Evolutionary conservation across 2,329 filamentous ascomycete genomes (phyloP).

Genomic region (Clarireedia sp.): DNA sequence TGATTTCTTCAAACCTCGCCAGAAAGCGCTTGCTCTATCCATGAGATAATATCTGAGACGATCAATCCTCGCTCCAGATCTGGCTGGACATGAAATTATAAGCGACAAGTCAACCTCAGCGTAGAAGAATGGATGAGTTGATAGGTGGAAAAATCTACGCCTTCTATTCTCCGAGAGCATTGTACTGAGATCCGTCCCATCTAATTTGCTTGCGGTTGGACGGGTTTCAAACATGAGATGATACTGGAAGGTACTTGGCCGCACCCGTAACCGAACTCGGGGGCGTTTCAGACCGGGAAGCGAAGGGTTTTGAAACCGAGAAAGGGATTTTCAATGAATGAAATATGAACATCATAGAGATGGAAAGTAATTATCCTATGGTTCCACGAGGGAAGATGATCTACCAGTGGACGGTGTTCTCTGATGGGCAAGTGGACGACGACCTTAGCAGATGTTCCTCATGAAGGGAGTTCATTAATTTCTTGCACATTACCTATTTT

Average conservation of each 20-base stretch:
- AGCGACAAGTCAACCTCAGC: background rate
- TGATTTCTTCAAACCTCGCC: background rate
- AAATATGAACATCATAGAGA: too few relatives aligned
- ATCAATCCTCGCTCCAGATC: background rate
- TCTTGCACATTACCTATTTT: too few relatives aligned
- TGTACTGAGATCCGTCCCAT: background rate
- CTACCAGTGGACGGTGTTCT: too few relatives aligned
- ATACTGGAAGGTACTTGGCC: background rate
- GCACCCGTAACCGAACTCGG: background rate
- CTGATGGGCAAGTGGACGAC: too few relatives aligned
- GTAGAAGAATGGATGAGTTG: background rate
- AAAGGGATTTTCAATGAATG: too few relatives aligned
- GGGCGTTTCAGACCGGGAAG: background rate
- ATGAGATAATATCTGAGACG: background rate
- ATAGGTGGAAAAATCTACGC: background rate
- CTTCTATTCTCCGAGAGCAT: background rate
- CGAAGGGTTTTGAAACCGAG: background rate
- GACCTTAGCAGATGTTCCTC: too few relatives aligned
- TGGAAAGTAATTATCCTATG: too few relatives aligned
- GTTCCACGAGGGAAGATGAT: too few relatives aligned
- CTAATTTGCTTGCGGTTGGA: background rate
- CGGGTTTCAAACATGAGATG: slow-evolving; percentile 7
- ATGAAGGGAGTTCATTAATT: too few relatives aligned
- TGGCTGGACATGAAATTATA: background rate
- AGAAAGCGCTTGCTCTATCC: background rate